Base-by-base conservation (phyloP, 1,284 basidiomycete species). In the Paramarasmius palmivorus region DNA sequence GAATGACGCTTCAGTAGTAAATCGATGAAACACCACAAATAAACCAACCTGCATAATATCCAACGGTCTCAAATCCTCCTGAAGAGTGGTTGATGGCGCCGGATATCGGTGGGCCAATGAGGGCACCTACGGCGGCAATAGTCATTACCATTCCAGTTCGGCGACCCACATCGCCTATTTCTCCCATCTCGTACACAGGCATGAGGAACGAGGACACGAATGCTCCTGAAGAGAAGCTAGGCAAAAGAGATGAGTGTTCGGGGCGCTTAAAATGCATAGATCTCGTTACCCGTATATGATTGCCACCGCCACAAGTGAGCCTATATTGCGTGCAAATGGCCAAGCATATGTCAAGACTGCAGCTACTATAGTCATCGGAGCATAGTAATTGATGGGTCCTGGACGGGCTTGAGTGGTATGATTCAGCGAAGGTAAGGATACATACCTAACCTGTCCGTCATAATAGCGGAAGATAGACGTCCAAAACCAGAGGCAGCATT, bases 61-160 rank as follows among this genome's bases (percentile, higher is more conserved):
- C 77, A 1, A 77, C 75, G 15, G 53, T 61, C 19, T 65, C 63
- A 57, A 68, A 79, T 1, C 64, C 63, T 4, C 67, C 69, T 1
- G 74, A 72, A 0, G 65, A 60, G 17, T 59, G 58, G 44, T 68
- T 65, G 55, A 80, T 77, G 1, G 75, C 75, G n/a, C 77, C 78
- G 4, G 74, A 76, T 47, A 79, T 77, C 1, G 77, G 76, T 17
- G 74, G 72, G 7, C 78, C 76, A 10, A 63, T 68, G n/a, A 78
- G 58, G 2, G 72, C 44, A 41, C 59, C 57, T n/a, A 71, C 26
- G n/a, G 70, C 65, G 19, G 73, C 46, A 22, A 81, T 58, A 6
- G 73, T 79, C 57, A 79, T 66, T 47, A 73, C 71, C 66, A 83
- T 72, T 1, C 81, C 79, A 2, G 71, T 65, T 14, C 80, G 73